Percentiles rank a stretch among this genome's conserved stretches.
Conservation (phyloP, 2,329 filamentous ascomycete species). For the Exophiala oligosperma region DNA sequence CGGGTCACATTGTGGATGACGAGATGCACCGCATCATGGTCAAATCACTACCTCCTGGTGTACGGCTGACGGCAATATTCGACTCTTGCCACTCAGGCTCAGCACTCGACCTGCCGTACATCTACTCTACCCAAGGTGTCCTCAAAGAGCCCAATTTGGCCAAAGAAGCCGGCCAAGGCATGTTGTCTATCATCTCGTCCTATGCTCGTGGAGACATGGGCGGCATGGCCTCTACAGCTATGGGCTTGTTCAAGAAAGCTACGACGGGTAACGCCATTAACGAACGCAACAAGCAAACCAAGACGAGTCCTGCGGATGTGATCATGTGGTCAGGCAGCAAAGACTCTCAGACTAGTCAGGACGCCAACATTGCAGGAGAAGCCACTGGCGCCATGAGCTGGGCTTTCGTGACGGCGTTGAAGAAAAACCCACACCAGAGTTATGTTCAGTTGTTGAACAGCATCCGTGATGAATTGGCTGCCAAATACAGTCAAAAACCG, state of each 20-base stretch:
- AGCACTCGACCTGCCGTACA: slow-evolving; percentile 65
- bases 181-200: slow-evolving; percentile 67
- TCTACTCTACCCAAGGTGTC: slow-evolving; percentile 66
- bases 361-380: slow-evolving; percentile 82
- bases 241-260: slow-evolving; percentile 84
- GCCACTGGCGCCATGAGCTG: slow-evolving; percentile 98
- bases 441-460: slow-evolving; percentile 95
- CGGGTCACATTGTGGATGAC: slow-evolving; percentile 76
- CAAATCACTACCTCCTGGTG: slow-evolving; percentile 72
- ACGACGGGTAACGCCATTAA: slow-evolving; percentile 75
- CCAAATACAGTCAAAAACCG: slow-evolving; percentile 90
- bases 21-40: slow-evolving; percentile 80
- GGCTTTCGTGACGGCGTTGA: slow-evolving; percentile 89
- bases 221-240: slow-evolving; percentile 76
- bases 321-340: slow-evolving; percentile 98
- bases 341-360: slow-evolving; percentile 91
- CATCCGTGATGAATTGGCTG: slow-evolving; percentile 83
- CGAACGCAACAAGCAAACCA: slow-evolving; percentile 79
- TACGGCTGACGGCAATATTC: slow-evolving; percentile 71
- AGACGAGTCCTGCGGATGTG: slow-evolving; percentile 92
- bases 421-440: slow-evolving; percentile 91
- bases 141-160: slow-evolving; percentile 70
- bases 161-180: slow-evolving; percentile 65
- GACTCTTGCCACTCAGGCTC: slow-evolving; percentile 69
- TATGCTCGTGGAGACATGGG: slow-evolving; percentile 83